phyloP scores from a whole-genome alignment of 2,329 filamentous ascomycete species.

The Phialemonium atrogriseum region DNA sequence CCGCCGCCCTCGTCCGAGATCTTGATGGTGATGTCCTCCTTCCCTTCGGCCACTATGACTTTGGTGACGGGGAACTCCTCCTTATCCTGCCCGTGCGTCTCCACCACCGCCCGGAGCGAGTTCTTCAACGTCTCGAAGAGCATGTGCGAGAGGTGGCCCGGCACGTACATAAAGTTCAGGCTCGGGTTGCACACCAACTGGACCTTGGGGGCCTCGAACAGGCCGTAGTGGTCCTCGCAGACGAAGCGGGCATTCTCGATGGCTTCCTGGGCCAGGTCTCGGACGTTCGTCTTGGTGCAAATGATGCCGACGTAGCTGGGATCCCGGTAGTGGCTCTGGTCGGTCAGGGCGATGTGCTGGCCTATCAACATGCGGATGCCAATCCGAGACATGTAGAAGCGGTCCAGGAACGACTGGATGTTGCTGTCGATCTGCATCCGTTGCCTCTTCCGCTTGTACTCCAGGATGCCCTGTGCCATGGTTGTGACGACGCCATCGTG shows the following conservation, averaged over 20 bases:
- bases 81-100: conserved; percentile 89
- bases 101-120: conserved; percentile 91
- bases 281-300: conserved; percentile 96
- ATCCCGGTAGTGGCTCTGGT: conserved; percentile 82
- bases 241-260: conserved; percentile 99
- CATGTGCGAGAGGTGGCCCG: conserved; percentile 98
- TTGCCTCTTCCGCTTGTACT: conserved; percentile 95
- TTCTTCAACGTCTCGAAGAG: conserved; percentile 99
- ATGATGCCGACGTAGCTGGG: conserved; percentile 97
- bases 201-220: conserved; percentile 94
- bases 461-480: conserved; percentile 93
- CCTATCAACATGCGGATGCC: conserved; percentile 99
- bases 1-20: conserved; percentile 94
- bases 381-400: conserved; percentile 99
- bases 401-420: conserved; percentile 94
- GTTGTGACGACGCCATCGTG: conserved; percentile 98
- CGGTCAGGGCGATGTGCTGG: conserved; percentile 93
- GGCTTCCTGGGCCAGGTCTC: conserved; percentile 88
- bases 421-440: conserved; percentile 97
- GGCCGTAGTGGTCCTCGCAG: conserved; percentile 94
- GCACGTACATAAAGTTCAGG: conserved; percentile 98
- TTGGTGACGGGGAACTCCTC: conserved; percentile 95
- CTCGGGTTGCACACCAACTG: conserved; percentile 93
- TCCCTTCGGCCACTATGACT: conserved; percentile 93
- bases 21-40: conserved; percentile 99